Conservation (phyloP, 371 early-diverging fungal species). For the Nematocida sp. region DNA sequence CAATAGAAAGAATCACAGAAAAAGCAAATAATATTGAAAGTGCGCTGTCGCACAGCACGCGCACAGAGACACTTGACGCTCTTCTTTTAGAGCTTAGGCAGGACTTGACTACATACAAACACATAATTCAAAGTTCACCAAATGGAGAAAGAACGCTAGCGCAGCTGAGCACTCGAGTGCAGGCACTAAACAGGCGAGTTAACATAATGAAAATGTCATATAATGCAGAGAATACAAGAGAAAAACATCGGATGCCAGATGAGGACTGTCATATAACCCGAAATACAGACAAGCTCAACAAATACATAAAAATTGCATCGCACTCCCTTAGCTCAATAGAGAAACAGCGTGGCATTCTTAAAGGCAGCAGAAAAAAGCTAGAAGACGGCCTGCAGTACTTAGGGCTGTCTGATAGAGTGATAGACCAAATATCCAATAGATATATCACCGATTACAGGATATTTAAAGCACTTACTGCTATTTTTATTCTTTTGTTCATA, state of each 20-base stretch:
- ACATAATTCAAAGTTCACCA: neutral
- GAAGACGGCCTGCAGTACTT: constrained; percentile 56
- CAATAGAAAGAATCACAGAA: constrained; percentile 9
- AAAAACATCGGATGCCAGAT: neutral
- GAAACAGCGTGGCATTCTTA: constrained; percentile 35
- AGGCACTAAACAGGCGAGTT: neutral
- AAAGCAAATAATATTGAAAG: constrained; percentile 30
- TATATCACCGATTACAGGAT: constrained; percentile 51
- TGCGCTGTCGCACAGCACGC: constrained; percentile 22
- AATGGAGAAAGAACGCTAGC: constrained; percentile 5
- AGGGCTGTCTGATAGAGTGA: constrained; percentile 43
- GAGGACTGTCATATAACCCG: constrained; percentile 21
- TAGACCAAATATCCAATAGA: constrained; percentile 55
- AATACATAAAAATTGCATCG: constrained; percentile 56
- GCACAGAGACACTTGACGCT: constrained; percentile 9
- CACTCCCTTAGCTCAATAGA: constrained; percentile 51
- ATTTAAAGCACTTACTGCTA: constrained; percentile 27
- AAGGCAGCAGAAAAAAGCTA: constrained; percentile 44
- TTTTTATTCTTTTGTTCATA: constrained; percentile 42
- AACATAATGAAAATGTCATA: constrained; percentile 32
- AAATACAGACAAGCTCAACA: constrained; percentile 50
- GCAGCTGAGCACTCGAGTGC: constrained; percentile 5
- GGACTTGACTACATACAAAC: neutral
- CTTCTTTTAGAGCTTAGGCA: constrained; percentile 10
- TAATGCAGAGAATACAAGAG: neutral